Percentiles rank a stretch among this genome's conserved stretches.
phyloP scores from a whole-genome alignment of 2,329 filamentous ascomycete species.

The Aureobasidium sp. region DNA sequence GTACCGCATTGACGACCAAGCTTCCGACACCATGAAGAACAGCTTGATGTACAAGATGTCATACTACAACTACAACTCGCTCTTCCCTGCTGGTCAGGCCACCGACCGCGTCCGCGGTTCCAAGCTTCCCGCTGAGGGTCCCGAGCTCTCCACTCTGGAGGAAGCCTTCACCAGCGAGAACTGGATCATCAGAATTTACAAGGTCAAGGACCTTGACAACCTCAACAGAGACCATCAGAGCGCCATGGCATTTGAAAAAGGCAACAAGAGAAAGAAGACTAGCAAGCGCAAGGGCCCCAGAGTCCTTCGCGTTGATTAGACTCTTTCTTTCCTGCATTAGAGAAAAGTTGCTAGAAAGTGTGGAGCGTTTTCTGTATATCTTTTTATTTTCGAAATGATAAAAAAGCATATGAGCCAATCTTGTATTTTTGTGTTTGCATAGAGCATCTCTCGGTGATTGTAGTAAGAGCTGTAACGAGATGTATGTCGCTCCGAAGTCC shows the following conservation, averaged over 20 bases:
- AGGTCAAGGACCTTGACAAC: slow-evolving; percentile 98
- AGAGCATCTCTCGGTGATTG: no score
- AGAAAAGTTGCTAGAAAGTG: background rate
- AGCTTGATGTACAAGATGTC: slow-evolving; percentile 99
- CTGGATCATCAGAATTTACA: slow-evolving; percentile 99
- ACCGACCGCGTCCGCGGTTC: slow-evolving; percentile 79
- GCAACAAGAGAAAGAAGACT: slow-evolving; percentile 74
- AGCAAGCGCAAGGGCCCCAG: slow-evolving; percentile 64
- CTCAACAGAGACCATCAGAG: slow-evolving; percentile 77
- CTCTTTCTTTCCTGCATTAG: background rate
- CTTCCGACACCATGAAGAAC: slow-evolving; percentile 96
- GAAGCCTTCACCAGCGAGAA: slow-evolving; percentile 99
- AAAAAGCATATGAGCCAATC: background rate
- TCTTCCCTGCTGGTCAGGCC: slow-evolving; percentile 89
- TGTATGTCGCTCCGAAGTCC: no score
- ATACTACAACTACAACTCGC: slow-evolving; percentile 90
- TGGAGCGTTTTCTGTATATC: background rate
- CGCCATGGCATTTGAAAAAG: slow-evolving; percentile 62
- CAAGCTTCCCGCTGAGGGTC: slow-evolving; percentile 73
- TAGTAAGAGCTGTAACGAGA: no score
- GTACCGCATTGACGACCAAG: slow-evolving; percentile 87
- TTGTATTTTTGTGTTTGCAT: background rate
- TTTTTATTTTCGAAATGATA: background rate
- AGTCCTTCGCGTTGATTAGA: slow-evolving; percentile 63
- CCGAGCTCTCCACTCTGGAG: slow-evolving; percentile 79